These are phyloP conservation scores for Globisporangium canariense DNA, from an alignment of 352 stramenopile species.

Conservation along the genomic window DNA sequence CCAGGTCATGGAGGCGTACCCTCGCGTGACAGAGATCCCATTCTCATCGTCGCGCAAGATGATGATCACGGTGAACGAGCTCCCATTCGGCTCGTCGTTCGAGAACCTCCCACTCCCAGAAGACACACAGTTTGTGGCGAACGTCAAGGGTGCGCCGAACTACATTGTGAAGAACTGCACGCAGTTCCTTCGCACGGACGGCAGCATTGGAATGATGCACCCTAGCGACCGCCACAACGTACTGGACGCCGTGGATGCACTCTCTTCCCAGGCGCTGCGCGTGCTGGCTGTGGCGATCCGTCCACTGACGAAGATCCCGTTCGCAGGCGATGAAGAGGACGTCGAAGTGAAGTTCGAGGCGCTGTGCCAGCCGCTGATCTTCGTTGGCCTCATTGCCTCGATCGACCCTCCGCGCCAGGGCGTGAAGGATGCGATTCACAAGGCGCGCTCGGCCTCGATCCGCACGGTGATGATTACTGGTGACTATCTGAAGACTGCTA, in stretches of 20 bases:
- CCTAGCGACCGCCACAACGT: slow-evolving; percentile 32
- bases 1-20: slow-evolving; percentile 40
- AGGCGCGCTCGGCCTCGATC: slow-evolving; percentile 47
- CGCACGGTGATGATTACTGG: slow-evolving; percentile 92
- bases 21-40: slow-evolving; percentile 82
- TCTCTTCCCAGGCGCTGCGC: slow-evolving; percentile 70
- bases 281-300: slow-evolving; percentile 90
- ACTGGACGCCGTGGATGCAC: slow-evolving; percentile 47
- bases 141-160: slow-evolving; percentile 70
- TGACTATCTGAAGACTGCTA: slow-evolving; percentile 93
- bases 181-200: slow-evolving; percentile 42
- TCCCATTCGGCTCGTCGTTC: slow-evolving; percentile 29
- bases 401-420: slow-evolving; percentile 69
- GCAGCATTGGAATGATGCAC: slow-evolving; percentile 35
- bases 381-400: slow-evolving; percentile 92
- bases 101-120: slow-evolving; percentile 38
- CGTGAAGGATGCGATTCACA: slow-evolving; percentile 58
- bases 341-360: slow-evolving; percentile 54
- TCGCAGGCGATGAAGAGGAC: slow-evolving; percentile 44
- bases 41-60: slow-evolving; percentile 94
- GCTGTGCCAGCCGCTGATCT: slow-evolving; percentile 77
- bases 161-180: slow-evolving; percentile 62
- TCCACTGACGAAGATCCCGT: slow-evolving; percentile 40
- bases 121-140: slow-evolving; percentile 42
- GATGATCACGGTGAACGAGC: slow-evolving; percentile 85